Evolutionary conservation across 1,284 basidiomycete genomes (phyloP).

Genomic region (Cutaneotrichosporon sp.): DNA sequence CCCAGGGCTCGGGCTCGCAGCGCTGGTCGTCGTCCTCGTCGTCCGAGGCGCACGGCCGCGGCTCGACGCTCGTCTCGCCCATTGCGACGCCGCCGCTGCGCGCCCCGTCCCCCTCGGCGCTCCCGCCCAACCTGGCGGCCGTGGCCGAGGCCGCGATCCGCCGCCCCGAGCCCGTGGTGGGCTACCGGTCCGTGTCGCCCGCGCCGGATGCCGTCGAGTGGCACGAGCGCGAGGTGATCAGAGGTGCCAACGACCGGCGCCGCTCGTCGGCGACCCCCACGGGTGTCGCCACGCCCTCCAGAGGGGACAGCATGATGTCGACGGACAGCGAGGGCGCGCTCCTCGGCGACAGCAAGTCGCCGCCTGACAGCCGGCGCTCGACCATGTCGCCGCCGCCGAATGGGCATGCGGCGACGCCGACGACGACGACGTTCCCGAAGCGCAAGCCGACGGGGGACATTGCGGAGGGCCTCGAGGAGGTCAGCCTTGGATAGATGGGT

Average conservation of each 20-base stretch:
- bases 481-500: slow-evolving; percentile 6
- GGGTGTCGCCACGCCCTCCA: background rate
- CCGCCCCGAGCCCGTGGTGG: slow-evolving; percentile 34
- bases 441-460: slow-evolving; percentile 5
- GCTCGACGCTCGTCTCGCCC: background rate
- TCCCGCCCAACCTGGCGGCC: background rate
- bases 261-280: slow-evolving; percentile 4
- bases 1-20: background rate
- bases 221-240: slow-evolving; percentile 16
- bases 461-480: slow-evolving; percentile 17
- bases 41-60: background rate
- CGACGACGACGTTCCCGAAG: slow-evolving; percentile 2
- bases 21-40: background rate
- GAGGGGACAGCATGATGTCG: slow-evolving; percentile 26
- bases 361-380: background rate
- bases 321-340: slow-evolving; percentile 33
- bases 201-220: background rate
- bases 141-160: slow-evolving; percentile 26
- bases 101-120: background rate
- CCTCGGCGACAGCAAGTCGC: slow-evolving; percentile 13
- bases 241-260: slow-evolving; percentile 15
- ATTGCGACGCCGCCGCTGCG: background rate
- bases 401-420: background rate
- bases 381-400: background rate
- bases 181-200: slow-evolving; percentile 16